Base-by-base conservation (phyloP, 305 asterid species). In the Rubia tinctorum region DNA sequence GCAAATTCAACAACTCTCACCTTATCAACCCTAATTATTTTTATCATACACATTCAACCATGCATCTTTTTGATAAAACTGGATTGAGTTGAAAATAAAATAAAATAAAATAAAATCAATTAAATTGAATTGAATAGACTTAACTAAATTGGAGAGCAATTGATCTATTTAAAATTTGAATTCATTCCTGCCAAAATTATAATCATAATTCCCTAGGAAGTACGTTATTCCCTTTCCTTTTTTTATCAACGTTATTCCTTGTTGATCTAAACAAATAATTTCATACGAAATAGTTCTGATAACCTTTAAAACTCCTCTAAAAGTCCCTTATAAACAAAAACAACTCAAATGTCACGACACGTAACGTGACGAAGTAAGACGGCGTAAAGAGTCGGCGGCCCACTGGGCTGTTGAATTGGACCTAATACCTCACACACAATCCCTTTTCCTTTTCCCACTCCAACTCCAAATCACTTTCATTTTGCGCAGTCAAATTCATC, bases 351-450 rank as follows among this genome's bases (percentile, higher is more conserved):
- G 60, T 3, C 8, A 53, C 23, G 60, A 53, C 60, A 53, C 60
- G 60, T 18, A 53, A n/a, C 60, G 25, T 18, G 60, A 53, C 60
- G 60, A 18, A n/a, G 60, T 53, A 18, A 53, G 60, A 53, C 60
- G 8, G 60, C 60, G 60, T 53, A 53, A 17, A 18, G 60, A 53
- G 60, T 53, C 25, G 60, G 60, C 60, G 60, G 60, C 60, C 60
- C 60, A 53, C 7, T 53, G 60, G 60, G 60, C 23, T 6, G 60
- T 53, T 53, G 60, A 53, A 53, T 53, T 53, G 60, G 60, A n/a
- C 60, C 60, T 15, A 14, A 49, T 49, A 49, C 56, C 20, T 18
- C 60, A 18, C 23, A 53, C 60, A 11, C 60, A 1, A 7, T n/a
- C 25, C 0, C 6, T 53, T 51, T 53, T 34, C 39, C 23, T 53